phyloP scores from a whole-genome alignment of 2,329 filamentous ascomycete genomes.

The Arthroderma uncinatum region DNA sequence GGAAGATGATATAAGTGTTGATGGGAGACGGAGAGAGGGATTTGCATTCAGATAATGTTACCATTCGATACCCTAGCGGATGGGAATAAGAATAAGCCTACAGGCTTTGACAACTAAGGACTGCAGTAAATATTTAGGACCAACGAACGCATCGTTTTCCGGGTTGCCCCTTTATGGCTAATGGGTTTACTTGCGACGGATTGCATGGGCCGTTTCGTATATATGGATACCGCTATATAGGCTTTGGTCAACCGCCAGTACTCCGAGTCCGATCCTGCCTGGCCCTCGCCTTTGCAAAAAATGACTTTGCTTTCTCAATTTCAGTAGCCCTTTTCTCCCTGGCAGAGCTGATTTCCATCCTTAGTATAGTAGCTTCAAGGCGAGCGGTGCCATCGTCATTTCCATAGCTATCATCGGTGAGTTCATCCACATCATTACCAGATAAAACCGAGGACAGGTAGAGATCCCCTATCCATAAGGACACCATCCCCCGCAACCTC shows the following conservation, averaged over 20 bases:
- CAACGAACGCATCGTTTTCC: too few relatives aligned
- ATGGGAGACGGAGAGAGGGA: too few relatives aligned
- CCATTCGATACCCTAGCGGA: too few relatives aligned
- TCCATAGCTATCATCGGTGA: constrained; percentile 6
- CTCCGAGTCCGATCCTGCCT: constrained; percentile 24
- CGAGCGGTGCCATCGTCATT: constrained; percentile 15
- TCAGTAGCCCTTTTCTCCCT: constrained; percentile 26
- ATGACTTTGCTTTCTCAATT: constrained; percentile 24
- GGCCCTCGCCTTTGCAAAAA: constrained; percentile 26
- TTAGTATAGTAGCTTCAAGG: constrained; percentile 21
- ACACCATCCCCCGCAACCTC: constrained; percentile 60
- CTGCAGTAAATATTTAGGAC: too few relatives aligned
- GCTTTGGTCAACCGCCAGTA: constrained; percentile 9
- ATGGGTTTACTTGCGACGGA: too few relatives aligned
- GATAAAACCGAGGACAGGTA: constrained; percentile 26
- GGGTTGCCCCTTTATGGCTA: too few relatives aligned
- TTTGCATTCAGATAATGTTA: too few relatives aligned
- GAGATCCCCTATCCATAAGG: constrained; percentile 65
- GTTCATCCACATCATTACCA: constrained; percentile 10
- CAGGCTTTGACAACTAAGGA: too few relatives aligned
- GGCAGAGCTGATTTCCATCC: constrained; percentile 25
- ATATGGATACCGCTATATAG: too few relatives aligned
- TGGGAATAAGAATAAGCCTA: too few relatives aligned
- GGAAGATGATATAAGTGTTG: too few relatives aligned
- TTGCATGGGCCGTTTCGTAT: too few relatives aligned